These are phyloP conservation scores for Plasmodium vinckei DNA, from an alignment of 169 alveolate genomes.

Conservation along the genomic window DNA sequence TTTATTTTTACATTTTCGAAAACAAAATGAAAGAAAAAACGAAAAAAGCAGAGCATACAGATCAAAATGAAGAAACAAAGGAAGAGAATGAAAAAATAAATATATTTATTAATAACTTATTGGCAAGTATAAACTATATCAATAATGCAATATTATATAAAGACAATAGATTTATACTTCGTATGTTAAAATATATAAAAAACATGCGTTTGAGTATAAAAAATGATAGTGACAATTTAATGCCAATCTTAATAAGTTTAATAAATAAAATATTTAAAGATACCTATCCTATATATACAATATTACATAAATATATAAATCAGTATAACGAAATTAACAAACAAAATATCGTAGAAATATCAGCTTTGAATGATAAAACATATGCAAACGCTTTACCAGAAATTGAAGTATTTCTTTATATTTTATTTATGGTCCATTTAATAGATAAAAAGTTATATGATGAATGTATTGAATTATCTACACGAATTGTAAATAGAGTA, in stretches of 20 bases:
- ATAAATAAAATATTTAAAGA: slow-evolving; percentile 48
- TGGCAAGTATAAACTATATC: slow-evolving; percentile 47
- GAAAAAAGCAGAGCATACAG: slow-evolving; percentile 22
- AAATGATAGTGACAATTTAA: slow-evolving; percentile 20
- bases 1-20: no score
- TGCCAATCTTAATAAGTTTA: slow-evolving; percentile 32
- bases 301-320: slow-evolving; percentile 41
- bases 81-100: slow-evolving; percentile 3
- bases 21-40: background rate
- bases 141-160: slow-evolving; percentile 37
- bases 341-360: slow-evolving; percentile 8
- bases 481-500: slow-evolving; percentile 75
- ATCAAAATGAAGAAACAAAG: slow-evolving; percentile 5
- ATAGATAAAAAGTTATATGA: slow-evolving; percentile 42
- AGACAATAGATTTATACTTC: slow-evolving; percentile 59
- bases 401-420: slow-evolving; percentile 50
- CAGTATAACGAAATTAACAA: slow-evolving; percentile 7
- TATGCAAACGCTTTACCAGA: slow-evolving; percentile 38
- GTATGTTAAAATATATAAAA: slow-evolving; percentile 67
- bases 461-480: slow-evolving; percentile 82
- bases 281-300: slow-evolving; percentile 39
- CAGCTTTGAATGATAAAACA: slow-evolving; percentile 40
- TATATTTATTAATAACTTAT: slow-evolving; percentile 31
- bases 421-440: slow-evolving; percentile 26
- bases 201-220: slow-evolving; percentile 43